Percentiles rank a stretch among this genome's conserved stretches.
phyloP scores from a whole-genome alignment of 169 alveolate species.

The Cryptosporidium andersoni region DNA sequence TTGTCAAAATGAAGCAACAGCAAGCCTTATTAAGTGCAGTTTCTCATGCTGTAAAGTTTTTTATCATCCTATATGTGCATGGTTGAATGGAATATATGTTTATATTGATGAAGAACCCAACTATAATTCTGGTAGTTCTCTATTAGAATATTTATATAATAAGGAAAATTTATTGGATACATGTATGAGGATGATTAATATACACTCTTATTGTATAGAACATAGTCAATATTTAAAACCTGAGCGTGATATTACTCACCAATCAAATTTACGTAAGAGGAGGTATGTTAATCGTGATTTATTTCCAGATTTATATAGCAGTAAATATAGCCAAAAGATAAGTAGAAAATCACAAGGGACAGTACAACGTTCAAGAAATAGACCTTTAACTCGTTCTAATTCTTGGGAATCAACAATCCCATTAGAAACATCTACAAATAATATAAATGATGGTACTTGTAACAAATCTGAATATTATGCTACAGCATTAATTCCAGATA shows the following conservation, averaged over 20 bases:
- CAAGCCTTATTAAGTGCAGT: constrained; percentile 34
- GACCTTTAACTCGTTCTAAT: constrained; percentile 42
- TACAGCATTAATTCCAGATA: constrained; percentile 17
- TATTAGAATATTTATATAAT: constrained; percentile 18
- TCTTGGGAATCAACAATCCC: constrained; percentile 42
- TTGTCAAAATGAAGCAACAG: constrained; percentile 39
- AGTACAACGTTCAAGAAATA: constrained; percentile 51
- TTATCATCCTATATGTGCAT: constrained; percentile 51
- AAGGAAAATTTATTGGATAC: constrained; percentile 32
- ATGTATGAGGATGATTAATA: constrained; percentile 12
- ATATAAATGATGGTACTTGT: not conserved
- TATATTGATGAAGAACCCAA: constrained; percentile 31
- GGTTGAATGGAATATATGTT: constrained; percentile 37
- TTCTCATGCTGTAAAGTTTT: constrained; percentile 4
- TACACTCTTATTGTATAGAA: constrained; percentile 9
- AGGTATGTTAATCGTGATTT: constrained; percentile 47
- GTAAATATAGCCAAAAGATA: constrained; percentile 30
- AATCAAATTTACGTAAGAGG: constrained; percentile 25
- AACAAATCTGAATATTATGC: constrained; percentile 12
- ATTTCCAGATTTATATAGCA: constrained; percentile 44
- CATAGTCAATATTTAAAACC: not conserved
- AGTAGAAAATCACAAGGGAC: constrained; percentile 43
- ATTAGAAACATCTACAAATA: not conserved
- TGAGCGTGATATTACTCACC: constrained; percentile 3
- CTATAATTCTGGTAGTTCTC: constrained; percentile 18